Evolutionary conservation across 768 basidiomycete species (phyloP), one percentile per base, ranked within the genome.

Genomic region (Hypsizygus marmoreus): DNA sequence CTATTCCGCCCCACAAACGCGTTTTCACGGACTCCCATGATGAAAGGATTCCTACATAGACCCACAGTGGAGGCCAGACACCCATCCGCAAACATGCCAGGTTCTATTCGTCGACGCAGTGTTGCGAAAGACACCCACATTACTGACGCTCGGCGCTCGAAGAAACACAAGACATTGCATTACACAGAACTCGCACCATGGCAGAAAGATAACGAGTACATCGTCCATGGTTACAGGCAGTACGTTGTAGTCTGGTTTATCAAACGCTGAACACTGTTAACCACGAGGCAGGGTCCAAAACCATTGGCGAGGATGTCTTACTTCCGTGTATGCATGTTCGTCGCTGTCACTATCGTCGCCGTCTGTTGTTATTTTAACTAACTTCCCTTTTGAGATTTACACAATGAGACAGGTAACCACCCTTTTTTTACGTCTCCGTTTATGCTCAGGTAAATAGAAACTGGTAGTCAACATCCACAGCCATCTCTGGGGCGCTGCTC

Each of bases 391-490:
- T 39, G 53, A 89, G 88, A 87, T 66, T 54, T 87, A 46, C 88
- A 91, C 63, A 91, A 90, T 55, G 88, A 89, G 67, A 87, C 86
- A 46, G 74, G 88, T 84, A 28, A 19, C 41, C 41, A 22, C 37
- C 39, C 22, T n/a, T 11, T 30, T 38, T 47, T 43, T 43, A 20
- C 54, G 39, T 40, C 26, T 56, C 49, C 39, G 48, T 50, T 56
- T 25, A 34, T 35, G 41, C 30, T 11, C 28, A 9, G 40, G 40
- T 24, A 42, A 43, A 25, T 37, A 34, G 51, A 42, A 26, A 44
- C 53, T 30, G 20, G 11, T 48, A 89, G 90, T 94, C 45, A 95
- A 95, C 66, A 91, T 94, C 35, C 87, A 91, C 65, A 86, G 77
- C 48, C 92, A 94, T 60, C 70, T 92, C 6, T 77, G 81, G 70